These are phyloP conservation scores for Uronychia setigera DNA, from an alignment of 73 alveolate genomes.

Conservation along the genomic window DNA sequence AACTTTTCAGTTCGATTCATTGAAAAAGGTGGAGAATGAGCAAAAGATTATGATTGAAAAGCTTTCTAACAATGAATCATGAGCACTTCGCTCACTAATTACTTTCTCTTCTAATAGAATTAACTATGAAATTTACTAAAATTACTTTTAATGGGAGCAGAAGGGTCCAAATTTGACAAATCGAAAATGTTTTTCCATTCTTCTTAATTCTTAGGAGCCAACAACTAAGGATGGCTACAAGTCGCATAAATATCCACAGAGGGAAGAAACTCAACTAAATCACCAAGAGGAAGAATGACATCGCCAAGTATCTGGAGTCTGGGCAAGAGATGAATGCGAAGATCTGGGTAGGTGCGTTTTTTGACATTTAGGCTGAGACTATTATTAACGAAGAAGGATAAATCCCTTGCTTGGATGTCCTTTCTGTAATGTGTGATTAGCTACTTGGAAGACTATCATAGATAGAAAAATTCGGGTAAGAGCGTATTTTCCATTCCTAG, in stretches of 20 bases:
- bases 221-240: conserved; percentile 23
- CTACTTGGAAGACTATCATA: conserved; percentile 29
- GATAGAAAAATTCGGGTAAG: conserved; percentile 46
- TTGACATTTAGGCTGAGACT: conserved; percentile 34
- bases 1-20: conserved; percentile 64
- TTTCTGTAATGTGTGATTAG: conserved; percentile 46
- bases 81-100: conserved; percentile 44
- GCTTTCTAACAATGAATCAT: conserved; percentile 83
- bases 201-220: not conserved
- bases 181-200: not conserved
- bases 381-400: conserved; percentile 42
- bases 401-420: conserved; percentile 41
- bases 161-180: not conserved
- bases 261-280: conserved; percentile 34
- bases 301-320: conserved; percentile 47
- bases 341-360: conserved; percentile 36
- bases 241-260: conserved; percentile 46
- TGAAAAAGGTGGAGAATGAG: conserved; percentile 78
- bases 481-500: not conserved
- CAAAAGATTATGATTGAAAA: conserved; percentile 79
- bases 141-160: conserved; percentile 9
- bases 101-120: not conserved
- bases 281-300: conserved; percentile 47
- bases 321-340: conserved; percentile 55
- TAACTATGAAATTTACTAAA: conserved; percentile 5